Evolutionary conservation across 2,329 filamentous ascomycete genomes (phyloP).

Genomic region (Pseudopyrenochaeta lycopersici): DNA sequence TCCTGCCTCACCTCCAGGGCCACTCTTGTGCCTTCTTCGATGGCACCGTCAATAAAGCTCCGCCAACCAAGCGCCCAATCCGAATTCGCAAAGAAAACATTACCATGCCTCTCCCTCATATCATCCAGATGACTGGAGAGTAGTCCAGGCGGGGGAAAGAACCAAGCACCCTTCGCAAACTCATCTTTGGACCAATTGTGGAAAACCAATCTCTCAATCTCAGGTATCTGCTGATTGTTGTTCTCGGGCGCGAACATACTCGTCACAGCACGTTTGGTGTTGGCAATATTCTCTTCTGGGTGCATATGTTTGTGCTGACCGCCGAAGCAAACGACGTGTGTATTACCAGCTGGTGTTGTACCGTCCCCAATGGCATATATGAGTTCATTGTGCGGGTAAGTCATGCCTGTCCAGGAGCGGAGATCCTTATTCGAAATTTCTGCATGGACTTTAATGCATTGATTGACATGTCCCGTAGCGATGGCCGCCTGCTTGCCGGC

Average conservation of each 20-base stretch:
- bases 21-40: constrained; percentile 49
- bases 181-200: constrained; percentile 61
- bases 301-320: constrained; percentile 55
- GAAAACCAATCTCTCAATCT: constrained; percentile 48
- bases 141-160: constrained; percentile 45
- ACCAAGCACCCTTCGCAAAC: constrained; percentile 56
- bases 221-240: neutral
- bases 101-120: constrained; percentile 54
- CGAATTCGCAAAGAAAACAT: constrained; percentile 58
- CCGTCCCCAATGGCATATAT: constrained; percentile 58
- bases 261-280: constrained; percentile 41
- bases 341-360: constrained; percentile 51
- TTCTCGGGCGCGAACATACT: constrained; percentile 35
- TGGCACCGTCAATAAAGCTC: constrained; percentile 61
- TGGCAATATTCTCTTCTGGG: constrained; percentile 53
- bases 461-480: constrained; percentile 55
- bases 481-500: constrained; percentile 50
- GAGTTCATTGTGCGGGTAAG: constrained; percentile 55
- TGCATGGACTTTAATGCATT: constrained; percentile 58
- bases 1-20: too few species aligned
- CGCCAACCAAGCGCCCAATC: constrained; percentile 62
- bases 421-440: constrained; percentile 54
- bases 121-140: constrained; percentile 51
- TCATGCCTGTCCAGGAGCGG: constrained; percentile 55
- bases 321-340: constrained; percentile 60